Base-by-base conservation (phyloP, 2,329 filamentous ascomycete genomes). In the Ramularia collo-cygni region DNA sequence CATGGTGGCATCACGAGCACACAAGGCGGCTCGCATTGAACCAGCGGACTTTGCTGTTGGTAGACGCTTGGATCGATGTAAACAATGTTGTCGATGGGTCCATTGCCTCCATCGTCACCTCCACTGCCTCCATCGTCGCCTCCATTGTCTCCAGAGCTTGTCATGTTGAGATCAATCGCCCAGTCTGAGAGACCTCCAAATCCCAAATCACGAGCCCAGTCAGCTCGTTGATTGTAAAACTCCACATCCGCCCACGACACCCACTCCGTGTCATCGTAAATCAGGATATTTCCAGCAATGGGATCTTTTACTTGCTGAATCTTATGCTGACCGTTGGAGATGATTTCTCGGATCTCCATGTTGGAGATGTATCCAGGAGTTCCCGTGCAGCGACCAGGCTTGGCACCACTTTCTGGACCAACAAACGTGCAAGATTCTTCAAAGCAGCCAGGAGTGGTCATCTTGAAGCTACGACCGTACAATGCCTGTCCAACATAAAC, bases 401-500 rank as follows among this genome's bases (percentile, higher is more conserved):
- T 47, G 4, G 62, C 62, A 3, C 46, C 47, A 3, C 55, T 60
- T 4, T 40, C 21, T 10, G 48, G 42, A 21, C 56, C 56, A 4
- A 47, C 53, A 36, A 48, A 61, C 8, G 43, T 52, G 42, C 57
- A 62, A 10, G 40, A 45, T 2, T 42, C 42, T 1, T 44, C 50
- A n/a, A 31, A 44, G 40, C 62, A 64, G n/a, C 34, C 29, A 3
- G 44, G 33, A 17, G 19, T 28, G 12, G 56, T 53, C 44, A 66
- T 61, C 12, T 78, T 71, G 60, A 94, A 95, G 0, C 83, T 77
- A 24, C 86, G 82, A 2, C 88, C 89, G 58, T 94, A 95, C n/a
- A 95, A 68, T 2, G 88, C 86, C 81, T 93, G 87, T 3, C 88
- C 87, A n/a, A 94, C 62, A 4, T 92, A 81, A 37, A 95, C 75